phyloP scores from a whole-genome alignment of 1,139 yeast species.

The Geotrichum carabidarum region DNA sequence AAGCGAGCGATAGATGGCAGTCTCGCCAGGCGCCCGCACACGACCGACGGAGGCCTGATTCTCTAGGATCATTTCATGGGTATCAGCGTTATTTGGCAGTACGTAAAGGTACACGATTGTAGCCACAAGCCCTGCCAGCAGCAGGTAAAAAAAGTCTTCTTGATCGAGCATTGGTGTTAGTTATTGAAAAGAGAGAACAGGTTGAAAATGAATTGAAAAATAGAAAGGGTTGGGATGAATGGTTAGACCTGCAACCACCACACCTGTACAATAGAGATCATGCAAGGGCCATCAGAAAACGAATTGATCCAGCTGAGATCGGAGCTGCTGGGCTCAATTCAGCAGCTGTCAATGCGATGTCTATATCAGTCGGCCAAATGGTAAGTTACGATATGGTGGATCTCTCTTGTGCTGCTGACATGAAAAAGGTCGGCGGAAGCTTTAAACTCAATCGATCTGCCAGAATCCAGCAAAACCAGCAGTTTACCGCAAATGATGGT shows the following conservation, averaged over 20 bases:
- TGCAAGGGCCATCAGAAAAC: conserved; percentile 11
- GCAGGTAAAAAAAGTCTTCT: conserved; percentile 25
- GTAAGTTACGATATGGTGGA: conserved; percentile 38
- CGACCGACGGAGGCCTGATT: conserved; percentile 54
- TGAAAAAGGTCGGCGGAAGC: conserved; percentile 58
- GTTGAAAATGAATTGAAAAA: neutral
- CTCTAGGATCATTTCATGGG: conserved; percentile 48
- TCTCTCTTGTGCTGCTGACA: neutral
- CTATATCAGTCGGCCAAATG: conserved; percentile 71
- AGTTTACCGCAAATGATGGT: neutral
- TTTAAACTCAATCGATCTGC: conserved; percentile 36
- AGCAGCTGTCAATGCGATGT: conserved; percentile 45
- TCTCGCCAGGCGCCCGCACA: conserved; percentile 50
- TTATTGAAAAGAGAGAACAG: neutral
- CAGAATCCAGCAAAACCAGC: conserved; percentile 3
- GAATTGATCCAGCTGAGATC: conserved; percentile 29
- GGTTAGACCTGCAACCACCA: neutral
- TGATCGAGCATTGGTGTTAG: conserved; percentile 9
- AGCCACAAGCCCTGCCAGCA: conserved; percentile 25
- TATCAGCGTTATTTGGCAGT: conserved; percentile 42
- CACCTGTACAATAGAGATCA: neutral
- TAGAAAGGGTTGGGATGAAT: neutral
- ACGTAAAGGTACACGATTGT: conserved; percentile 26
- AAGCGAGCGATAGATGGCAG: conserved; percentile 60
- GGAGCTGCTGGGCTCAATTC: conserved; percentile 41